phyloP scores from a whole-genome alignment of 2,329 filamentous ascomycete species.

The Colletotrichum eleusines region DNA sequence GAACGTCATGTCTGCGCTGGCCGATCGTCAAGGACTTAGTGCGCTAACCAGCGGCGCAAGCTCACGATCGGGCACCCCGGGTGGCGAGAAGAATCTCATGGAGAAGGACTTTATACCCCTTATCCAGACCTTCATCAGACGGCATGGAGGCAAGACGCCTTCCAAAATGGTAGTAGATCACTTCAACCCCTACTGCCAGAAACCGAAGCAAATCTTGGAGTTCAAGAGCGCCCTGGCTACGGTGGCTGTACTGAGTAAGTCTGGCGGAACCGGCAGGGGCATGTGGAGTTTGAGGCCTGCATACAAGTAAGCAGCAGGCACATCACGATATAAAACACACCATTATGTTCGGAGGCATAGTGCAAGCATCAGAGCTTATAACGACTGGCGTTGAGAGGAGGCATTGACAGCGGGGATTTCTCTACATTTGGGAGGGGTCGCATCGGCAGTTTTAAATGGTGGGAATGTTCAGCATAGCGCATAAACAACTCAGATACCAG shows the following conservation, averaged over 20 bases:
- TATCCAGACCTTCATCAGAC: constrained; percentile 83
- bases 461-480: background rate
- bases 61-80: constrained; percentile 61
- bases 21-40: constrained; percentile 65
- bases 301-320: constrained; percentile 6
- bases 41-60: constrained; percentile 53
- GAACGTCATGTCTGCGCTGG: constrained; percentile 67
- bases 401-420: background rate
- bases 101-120: constrained; percentile 75
- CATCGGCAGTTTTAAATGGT: background rate
- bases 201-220: constrained; percentile 75
- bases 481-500: background rate
- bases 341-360: no score
- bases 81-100: constrained; percentile 55
- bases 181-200: constrained; percentile 84
- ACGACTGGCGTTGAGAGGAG: background rate
- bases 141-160: constrained; percentile 82
- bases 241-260: constrained; percentile 78
- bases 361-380: background rate
- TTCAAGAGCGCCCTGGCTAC: constrained; percentile 85
- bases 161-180: constrained; percentile 91
- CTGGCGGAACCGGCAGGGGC: constrained; percentile 63
- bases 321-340: background rate
- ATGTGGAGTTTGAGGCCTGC: constrained; percentile 64
- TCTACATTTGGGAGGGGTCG: no score